Evolutionary conservation across 2,329 filamentous ascomycete genomes (phyloP).

Genomic region (Proliferodiscus dingleyae): DNA sequence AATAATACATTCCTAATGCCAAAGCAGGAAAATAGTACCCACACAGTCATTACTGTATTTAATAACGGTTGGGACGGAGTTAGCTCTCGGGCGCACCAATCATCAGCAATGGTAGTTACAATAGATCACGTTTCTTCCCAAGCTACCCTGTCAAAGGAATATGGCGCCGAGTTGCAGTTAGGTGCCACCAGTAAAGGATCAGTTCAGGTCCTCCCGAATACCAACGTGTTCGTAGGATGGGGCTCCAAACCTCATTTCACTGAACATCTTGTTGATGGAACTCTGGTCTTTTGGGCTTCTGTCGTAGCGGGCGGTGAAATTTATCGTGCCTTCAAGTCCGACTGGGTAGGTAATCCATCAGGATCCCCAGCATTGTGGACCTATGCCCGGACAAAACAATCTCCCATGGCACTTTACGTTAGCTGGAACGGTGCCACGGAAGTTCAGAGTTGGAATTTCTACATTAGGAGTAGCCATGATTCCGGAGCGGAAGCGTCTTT

Average conservation of each 20-base stretch:
- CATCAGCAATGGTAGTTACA: background rate
- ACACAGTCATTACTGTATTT: constrained; percentile 37
- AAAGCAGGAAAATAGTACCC: constrained; percentile 32
- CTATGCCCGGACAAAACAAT: constrained; percentile 23
- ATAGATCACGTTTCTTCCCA: constrained; percentile 19
- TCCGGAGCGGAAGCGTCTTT: background rate
- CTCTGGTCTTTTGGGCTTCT: constrained; percentile 1
- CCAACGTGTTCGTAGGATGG: constrained; percentile 41
- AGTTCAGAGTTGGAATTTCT: constrained; percentile 35
- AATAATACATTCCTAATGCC: background rate
- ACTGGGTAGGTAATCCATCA: constrained; percentile 25
- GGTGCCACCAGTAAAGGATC: constrained; percentile 37
- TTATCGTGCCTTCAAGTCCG: constrained; percentile 30
- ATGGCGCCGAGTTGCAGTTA: background rate
- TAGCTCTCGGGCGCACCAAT: constrained; percentile 13
- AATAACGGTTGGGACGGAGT: constrained; percentile 40
- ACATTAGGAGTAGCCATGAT: constrained; percentile 8
- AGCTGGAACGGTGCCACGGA: constrained; percentile 37
- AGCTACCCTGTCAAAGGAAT: background rate
- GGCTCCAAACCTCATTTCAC: constrained; percentile 31
- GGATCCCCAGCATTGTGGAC: constrained; percentile 14
- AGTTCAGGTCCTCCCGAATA: constrained; percentile 38
- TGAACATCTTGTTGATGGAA: constrained; percentile 26
- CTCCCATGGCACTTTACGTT: constrained; percentile 32
- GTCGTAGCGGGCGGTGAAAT: background rate